phyloP scores from a whole-genome alignment of 2,329 filamentous ascomycete genomes.

The Diaporthe helianthi region DNA sequence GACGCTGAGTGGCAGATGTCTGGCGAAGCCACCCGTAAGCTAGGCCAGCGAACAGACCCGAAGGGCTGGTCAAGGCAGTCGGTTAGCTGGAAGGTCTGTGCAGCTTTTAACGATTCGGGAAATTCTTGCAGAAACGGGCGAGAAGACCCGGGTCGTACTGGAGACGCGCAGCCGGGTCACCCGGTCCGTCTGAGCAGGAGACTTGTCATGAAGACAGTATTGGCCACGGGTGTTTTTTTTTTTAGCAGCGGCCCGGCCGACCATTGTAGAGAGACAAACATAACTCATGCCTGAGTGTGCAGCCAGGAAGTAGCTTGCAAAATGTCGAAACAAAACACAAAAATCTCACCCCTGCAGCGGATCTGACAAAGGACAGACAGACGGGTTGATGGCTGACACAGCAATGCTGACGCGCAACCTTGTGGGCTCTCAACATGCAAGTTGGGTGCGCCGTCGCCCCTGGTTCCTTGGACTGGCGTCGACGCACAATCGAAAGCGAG shows the following conservation, averaged over 20 bases:
- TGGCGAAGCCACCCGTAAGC: slow-evolving; percentile 6
- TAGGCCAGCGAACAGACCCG: slow-evolving; percentile 8
- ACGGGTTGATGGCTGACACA: neutral
- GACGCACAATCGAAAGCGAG: neutral
- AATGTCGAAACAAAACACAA: slow-evolving; percentile 23
- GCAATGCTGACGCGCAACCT: neutral
- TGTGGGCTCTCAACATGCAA: too few species aligned
- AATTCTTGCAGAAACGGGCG: slow-evolving; percentile 22
- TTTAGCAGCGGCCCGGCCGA: neutral
- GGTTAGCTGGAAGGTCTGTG: slow-evolving; percentile 10
- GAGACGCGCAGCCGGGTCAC: slow-evolving; percentile 32
- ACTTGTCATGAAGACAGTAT: slow-evolving; percentile 15
- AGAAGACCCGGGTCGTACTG: slow-evolving; percentile 10
- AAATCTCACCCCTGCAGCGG: slow-evolving; percentile 23
- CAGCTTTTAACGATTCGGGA: slow-evolving; percentile 19
- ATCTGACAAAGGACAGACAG: slow-evolving; percentile 10
- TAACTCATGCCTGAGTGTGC: neutral
- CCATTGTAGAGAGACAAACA: neutral
- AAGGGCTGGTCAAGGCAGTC: slow-evolving; percentile 1
- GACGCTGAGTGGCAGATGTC: slow-evolving; percentile 8
- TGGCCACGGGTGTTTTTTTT: slow-evolving; percentile 15
- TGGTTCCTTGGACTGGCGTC: slow-evolving; percentile 12
- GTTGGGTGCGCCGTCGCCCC: neutral
- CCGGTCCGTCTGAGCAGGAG: slow-evolving; percentile 21
- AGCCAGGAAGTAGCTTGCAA: slow-evolving; percentile 17